phyloP scores from a whole-genome alignment of 2,329 filamentous ascomycete genomes.

The Geosmithia morbida region DNA sequence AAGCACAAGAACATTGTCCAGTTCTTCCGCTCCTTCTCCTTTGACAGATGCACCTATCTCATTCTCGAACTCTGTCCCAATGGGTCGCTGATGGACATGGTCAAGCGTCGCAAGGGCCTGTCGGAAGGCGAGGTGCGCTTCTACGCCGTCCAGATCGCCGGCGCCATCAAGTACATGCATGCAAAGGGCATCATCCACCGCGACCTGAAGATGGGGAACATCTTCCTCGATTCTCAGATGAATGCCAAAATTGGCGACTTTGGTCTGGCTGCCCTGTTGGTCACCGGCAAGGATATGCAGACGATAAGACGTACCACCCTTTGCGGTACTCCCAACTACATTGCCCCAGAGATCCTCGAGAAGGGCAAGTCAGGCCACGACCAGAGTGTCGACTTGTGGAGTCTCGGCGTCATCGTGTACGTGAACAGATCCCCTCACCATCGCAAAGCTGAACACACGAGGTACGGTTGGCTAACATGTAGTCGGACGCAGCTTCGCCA shows the following conservation, averaged over 20 bases:
- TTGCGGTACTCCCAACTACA: conserved; percentile 96
- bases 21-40: conserved; percentile 88
- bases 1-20: conserved; percentile 90
- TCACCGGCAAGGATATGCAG: conserved; percentile 82
- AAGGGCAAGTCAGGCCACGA: conserved; percentile 91
- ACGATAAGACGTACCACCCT: conserved; percentile 78
- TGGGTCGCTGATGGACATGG: conserved; percentile 94
- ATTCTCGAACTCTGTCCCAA: conserved; percentile 91
- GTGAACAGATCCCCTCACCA: conserved; percentile 11
- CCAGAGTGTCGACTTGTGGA: conserved; percentile 98
- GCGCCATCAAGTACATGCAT: conserved; percentile 97
- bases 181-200: conserved; percentile 90
- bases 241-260: conserved; percentile 98
- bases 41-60: conserved; percentile 79
- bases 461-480: neutral
- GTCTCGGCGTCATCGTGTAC: conserved; percentile 89
- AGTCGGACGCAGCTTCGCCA: conserved; percentile 56
- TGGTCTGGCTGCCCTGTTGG: conserved; percentile 78
- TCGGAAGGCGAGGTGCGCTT: conserved; percentile 90
- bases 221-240: conserved; percentile 90
- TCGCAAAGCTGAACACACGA: neutral
- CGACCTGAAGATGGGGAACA: conserved; percentile 95
- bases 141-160: conserved; percentile 88
- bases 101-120: conserved; percentile 78
- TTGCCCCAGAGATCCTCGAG: conserved; percentile 89